These are phyloP conservation scores for Gymnopilus junonius DNA, from an alignment of 768 basidiomycete species.

Conservation along the genomic window DNA sequence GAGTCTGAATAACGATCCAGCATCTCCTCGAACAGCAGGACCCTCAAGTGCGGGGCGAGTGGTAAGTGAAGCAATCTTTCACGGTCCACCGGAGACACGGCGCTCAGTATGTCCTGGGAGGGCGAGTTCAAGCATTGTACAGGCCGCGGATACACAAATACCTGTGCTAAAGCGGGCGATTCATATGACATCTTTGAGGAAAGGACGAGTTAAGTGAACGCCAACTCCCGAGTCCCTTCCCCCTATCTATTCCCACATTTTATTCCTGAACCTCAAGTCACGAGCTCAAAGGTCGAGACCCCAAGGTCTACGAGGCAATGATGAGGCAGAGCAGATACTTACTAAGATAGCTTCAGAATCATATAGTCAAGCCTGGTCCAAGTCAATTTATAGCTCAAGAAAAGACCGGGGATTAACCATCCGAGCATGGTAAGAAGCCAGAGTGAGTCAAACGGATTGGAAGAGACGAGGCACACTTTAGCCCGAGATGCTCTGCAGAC, in stretches of 20 bases:
- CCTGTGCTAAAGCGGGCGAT: constrained; percentile 18
- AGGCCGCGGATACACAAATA: not conserved
- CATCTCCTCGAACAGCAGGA: constrained; percentile 23
- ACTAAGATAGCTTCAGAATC: not conserved
- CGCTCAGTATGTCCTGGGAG: constrained; percentile 19
- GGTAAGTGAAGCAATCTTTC: constrained; percentile 11
- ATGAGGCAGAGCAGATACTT: not conserved
- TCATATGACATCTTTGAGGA: constrained; percentile 19
- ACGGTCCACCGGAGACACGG: constrained; percentile 20
- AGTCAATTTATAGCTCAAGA: not conserved
- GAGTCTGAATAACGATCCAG: constrained; percentile 18
- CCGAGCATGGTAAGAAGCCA: not conserved
- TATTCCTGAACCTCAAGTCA: not conserved
- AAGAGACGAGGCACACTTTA: not conserved
- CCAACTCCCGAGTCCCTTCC: not conserved
- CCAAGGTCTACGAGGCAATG: not conserved
- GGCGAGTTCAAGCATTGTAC: not conserved
- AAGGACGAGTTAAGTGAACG: not conserved
- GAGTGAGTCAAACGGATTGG: not conserved
- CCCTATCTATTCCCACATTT: not conserved
- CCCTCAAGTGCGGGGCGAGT: constrained; percentile 2
- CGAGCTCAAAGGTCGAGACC: constrained; percentile 1
- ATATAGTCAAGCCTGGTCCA: not conserved
- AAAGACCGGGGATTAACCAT: no score
- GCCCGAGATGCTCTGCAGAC: not conserved